Base-by-base conservation (phyloP, 2,329 filamentous ascomycete species). In the Onygenales sp. region DNA sequence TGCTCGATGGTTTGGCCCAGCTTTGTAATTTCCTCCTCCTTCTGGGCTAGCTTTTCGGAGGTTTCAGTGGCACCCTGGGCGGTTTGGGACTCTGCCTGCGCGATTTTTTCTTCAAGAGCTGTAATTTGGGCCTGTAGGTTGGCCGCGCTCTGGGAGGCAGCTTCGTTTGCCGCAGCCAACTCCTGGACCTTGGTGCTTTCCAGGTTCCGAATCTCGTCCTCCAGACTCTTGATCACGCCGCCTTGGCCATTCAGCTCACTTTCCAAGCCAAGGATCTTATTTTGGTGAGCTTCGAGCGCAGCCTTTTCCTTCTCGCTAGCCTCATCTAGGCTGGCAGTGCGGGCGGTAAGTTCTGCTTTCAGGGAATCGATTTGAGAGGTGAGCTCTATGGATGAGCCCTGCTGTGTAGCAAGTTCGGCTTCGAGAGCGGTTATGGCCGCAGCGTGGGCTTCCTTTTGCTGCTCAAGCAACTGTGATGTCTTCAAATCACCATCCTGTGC, bases 221-320 rank as follows among this genome's bases (percentile, higher is more conserved):
- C 66, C 21, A 72, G 63, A 36, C 65, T 69, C 27, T 70, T 66
- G 36, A 70, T 66, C 3, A 70, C 68, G 27, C 66, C 66, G 17
- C 68, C 65, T 2, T 62, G 64, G 42, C 63, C 67, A 56, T 69
- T 65, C 45, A 67, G 59, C 56, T 73, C 66, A 43, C 63, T 57
- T 50, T 66, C 56, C 31, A 69, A 57, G 51, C 57, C 60, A 40
- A 42, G 49, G 31, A 57, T 11, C 46, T 58, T 53, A 11, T 37
- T 42, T 31, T 54, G 52, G n/a, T 58, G 52, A 33, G 33, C 11
- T 46, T 71, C 62, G 27, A 64, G 53, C 32, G 62, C 63, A 14
- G 58, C 43, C 4, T 63, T 64, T 45, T 71, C 69, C 36, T 70
- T 64, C 10, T 65, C 63, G 31, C 63, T 57, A 4, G 62, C 61